phyloP scores from a whole-genome alignment of 2,329 filamentous ascomycete genomes.

The Thielaviopsis euricoi region DNA sequence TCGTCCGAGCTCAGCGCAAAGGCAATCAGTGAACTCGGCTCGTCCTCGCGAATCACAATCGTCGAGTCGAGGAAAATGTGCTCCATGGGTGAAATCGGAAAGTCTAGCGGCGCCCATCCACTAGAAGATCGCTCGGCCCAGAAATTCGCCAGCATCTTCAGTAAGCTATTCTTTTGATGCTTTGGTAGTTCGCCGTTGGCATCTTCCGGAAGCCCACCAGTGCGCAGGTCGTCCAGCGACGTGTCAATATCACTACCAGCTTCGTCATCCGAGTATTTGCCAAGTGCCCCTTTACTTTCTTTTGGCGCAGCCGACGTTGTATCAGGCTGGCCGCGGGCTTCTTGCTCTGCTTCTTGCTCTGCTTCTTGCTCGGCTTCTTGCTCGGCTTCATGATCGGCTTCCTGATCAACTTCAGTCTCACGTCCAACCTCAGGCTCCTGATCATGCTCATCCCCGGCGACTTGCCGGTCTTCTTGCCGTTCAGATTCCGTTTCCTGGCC shows the following conservation, averaged over 20 bases:
- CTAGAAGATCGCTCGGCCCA: constrained; percentile 96
- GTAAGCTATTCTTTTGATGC: constrained; percentile 79
- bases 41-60: constrained; percentile 92
- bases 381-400: constrained; percentile 12
- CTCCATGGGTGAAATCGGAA: constrained; percentile 72
- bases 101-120: constrained; percentile 83
- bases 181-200: constrained; percentile 60
- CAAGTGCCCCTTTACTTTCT: constrained; percentile 20
- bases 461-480: constrained; percentile 8
- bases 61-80: constrained; percentile 96
- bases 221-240: constrained; percentile 39
- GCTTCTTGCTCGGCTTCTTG: constrained; percentile 16
- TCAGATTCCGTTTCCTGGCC: constrained; percentile 6
- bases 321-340: too few relatives aligned
- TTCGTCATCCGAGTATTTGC: constrained; percentile 54
- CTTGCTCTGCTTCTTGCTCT: constrained; percentile 13
- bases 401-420: constrained; percentile 15
- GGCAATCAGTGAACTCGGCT: constrained; percentile 90
- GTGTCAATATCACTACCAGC: constrained; percentile 58
- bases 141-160: constrained; percentile 94
- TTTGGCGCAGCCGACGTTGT: constrained; percentile 8
- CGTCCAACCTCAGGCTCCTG: not conserved
- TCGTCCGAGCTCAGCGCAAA: constrained; percentile 79
- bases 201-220: not conserved
- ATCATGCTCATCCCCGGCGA: not conserved